Evolutionary conservation across 192 early-diverging fungal genomes (phyloP).

Genomic region (Coemansia sp.): DNA sequence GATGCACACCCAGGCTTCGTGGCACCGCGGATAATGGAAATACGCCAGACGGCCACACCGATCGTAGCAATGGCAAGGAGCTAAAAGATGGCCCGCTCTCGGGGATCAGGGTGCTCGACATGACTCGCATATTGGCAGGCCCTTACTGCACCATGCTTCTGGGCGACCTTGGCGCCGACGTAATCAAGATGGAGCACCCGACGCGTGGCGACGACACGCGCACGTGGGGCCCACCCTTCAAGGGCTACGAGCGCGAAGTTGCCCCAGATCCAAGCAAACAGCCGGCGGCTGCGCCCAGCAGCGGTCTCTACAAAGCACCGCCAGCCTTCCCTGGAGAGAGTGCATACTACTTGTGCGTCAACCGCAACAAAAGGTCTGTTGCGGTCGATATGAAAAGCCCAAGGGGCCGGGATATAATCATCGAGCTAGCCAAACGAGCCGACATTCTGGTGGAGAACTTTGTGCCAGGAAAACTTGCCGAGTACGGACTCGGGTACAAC

Average conservation of each 20-base stretch:
- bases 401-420: conserved; percentile 64
- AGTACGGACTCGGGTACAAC: conserved; percentile 75
- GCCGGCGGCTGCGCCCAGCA: neutral
- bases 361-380: conserved; percentile 91
- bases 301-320: conserved; percentile 45
- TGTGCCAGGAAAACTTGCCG: conserved; percentile 81
- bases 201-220: conserved; percentile 85
- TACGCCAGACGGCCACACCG: no score
- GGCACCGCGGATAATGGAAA: neutral
- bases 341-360: conserved; percentile 90
- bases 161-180: conserved; percentile 81
- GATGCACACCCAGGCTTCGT: neutral
- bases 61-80: no score
- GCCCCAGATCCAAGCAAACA: conserved; percentile 33
- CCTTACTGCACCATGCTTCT: conserved; percentile 80
- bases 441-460: conserved; percentile 95
- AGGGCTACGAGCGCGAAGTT: conserved; percentile 10
- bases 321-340: conserved; percentile 58
- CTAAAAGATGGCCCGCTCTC: conserved; percentile 54
- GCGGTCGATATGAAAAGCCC: conserved; percentile 78
- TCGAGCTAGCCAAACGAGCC: conserved; percentile 62
- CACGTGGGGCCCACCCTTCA: conserved; percentile 75
- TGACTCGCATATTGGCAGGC: conserved; percentile 75
- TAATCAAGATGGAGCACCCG: conserved; percentile 90
- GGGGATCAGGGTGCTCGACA: conserved; percentile 69